Conservation (phyloP, 73 alveolate genomes). For the Tetrahymena elliotti region DNA sequence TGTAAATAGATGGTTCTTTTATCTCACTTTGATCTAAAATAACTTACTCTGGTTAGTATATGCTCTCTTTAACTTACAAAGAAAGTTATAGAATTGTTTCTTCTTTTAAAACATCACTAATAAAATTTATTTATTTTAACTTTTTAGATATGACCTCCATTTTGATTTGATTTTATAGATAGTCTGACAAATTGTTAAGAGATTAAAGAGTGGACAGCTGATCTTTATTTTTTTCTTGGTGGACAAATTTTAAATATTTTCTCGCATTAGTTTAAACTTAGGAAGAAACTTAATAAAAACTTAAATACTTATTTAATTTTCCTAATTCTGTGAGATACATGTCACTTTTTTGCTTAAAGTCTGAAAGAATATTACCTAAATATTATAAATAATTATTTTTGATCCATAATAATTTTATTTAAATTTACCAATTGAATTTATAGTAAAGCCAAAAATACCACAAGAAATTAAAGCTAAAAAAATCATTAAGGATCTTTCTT, state of each 20-base stretch:
- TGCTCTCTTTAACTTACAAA: background rate
- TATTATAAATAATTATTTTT: background rate
- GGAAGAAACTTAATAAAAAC: background rate
- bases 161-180: background rate
- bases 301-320: background rate
- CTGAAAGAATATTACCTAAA: background rate
- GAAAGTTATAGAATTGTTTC: background rate
- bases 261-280: background rate
- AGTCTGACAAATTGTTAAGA: background rate
- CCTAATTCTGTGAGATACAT: background rate
- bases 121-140: background rate
- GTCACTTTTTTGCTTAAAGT: background rate
- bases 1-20: background rate
- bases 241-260: background rate
- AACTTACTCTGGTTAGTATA: background rate
- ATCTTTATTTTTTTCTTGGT: background rate
- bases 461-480: constrained; percentile 20
- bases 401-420: background rate
- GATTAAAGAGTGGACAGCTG: background rate
- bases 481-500: background rate
- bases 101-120: background rate
- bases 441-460: constrained; percentile 19
- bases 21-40: background rate
- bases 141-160: background rate
- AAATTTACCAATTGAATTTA: constrained; percentile 4